phyloP scores from a whole-genome alignment of 2,329 filamentous ascomycete species.

The Stagonosporopsis tanaceti region DNA sequence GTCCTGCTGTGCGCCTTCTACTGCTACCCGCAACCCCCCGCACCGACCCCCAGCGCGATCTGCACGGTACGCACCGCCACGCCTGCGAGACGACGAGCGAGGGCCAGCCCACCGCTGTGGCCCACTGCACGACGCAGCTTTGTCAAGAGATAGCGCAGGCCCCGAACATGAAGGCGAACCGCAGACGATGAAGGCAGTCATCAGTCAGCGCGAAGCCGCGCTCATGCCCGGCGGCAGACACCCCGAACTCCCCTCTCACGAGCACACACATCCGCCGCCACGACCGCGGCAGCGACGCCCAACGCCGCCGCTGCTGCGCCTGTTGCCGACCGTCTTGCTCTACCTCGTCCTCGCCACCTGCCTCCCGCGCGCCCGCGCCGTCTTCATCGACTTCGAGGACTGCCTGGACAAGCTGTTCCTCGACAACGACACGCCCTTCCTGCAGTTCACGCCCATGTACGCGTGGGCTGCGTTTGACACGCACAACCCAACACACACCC shows the following conservation, averaged over 20 bases:
- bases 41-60: constrained; percentile 2
- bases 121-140: constrained; percentile 12
- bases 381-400: constrained; percentile 80
- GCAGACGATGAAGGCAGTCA: constrained; percentile 37
- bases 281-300: constrained; percentile 40
- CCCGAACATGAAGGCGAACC: constrained; percentile 42
- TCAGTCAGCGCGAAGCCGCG: constrained; percentile 22
- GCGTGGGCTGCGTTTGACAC: constrained; percentile 79
- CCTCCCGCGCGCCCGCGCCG: constrained; percentile 51
- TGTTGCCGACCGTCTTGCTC: constrained; percentile 33
- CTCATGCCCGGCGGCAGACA: constrained; percentile 21
- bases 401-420: constrained; percentile 69
- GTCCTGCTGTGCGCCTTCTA: constrained; percentile 6
- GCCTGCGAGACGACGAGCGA: constrained; percentile 11
- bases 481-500: constrained; percentile 65
- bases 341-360: constrained; percentile 34
- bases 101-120: constrained; percentile 9
- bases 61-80: constrained; percentile 1
- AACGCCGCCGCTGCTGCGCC: constrained; percentile 12
- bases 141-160: constrained; percentile 8
- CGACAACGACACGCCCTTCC: constrained; percentile 65
- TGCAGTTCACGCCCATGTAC: constrained; percentile 82
- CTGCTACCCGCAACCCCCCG: constrained; percentile 11
- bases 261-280: constrained; percentile 42
- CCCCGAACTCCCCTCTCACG: constrained; percentile 36